Evolutionary conservation across 2,329 filamentous ascomycete species (phyloP).

Genomic region (Hypoxylon rubiginosum): DNA sequence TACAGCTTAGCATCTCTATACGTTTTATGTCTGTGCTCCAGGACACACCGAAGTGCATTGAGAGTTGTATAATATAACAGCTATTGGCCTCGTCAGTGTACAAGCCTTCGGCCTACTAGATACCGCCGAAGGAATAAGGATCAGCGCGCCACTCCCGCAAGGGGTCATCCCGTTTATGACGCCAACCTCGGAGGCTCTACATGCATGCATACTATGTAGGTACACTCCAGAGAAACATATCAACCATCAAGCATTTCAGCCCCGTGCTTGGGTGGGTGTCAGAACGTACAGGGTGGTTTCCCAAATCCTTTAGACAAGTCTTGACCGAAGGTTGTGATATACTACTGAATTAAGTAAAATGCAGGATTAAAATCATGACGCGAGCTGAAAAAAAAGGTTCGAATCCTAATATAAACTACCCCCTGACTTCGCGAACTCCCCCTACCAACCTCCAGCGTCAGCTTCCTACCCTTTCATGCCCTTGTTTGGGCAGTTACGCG

Average conservation of each 20-base stretch:
- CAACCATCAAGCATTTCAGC: slow-evolving; percentile 1
- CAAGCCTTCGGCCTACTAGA: slow-evolving; percentile 23
- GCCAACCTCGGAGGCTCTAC: slow-evolving; percentile 22
- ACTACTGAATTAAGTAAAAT: slow-evolving; percentile 7
- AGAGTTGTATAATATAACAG: slow-evolving; percentile 6
- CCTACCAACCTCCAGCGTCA: slow-evolving; percentile 24
- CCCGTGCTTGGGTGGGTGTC: slow-evolving; percentile 15
- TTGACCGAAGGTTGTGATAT: slow-evolving; percentile 9
- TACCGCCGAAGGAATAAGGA: slow-evolving; percentile 42
- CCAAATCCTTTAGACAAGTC: slow-evolving; percentile 7
- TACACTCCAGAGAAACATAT: slow-evolving; percentile 2
- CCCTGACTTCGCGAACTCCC: slow-evolving; percentile 11
- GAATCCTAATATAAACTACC: slow-evolving; percentile 21
- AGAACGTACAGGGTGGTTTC: neutral
- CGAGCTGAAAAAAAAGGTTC: slow-evolving; percentile 29
- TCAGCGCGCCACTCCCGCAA: slow-evolving; percentile 39
- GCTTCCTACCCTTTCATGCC: slow-evolving; percentile 16
- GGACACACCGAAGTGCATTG: slow-evolving; percentile 23
- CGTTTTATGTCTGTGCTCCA: slow-evolving; percentile 16
- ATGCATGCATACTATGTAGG: slow-evolving; percentile 7
- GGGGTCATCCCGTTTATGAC: slow-evolving; percentile 30
- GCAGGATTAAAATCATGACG: slow-evolving; percentile 8
- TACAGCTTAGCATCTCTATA: slow-evolving; percentile 2
- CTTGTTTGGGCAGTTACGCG: slow-evolving; percentile 7
- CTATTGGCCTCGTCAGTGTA: slow-evolving; percentile 17